These are phyloP conservation scores for Kwoniella botswanensis DNA, from an alignment of 768 basidiomycete species.

Conservation along the genomic window DNA sequence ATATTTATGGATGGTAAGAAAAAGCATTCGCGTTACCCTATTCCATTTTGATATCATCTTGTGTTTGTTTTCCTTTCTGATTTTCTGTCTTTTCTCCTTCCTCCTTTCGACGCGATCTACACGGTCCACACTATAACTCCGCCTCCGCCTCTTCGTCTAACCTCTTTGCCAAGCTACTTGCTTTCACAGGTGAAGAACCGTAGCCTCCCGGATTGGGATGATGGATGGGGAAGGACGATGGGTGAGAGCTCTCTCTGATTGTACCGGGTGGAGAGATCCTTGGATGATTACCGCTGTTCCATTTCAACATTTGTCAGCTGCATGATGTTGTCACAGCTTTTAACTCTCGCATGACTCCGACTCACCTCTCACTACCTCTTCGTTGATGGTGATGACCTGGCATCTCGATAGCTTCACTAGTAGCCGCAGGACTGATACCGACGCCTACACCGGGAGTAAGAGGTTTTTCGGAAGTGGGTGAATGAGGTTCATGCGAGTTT, in stretches of 20 bases:
- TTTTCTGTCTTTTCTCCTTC: background rate
- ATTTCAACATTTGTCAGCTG: background rate
- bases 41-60: background rate
- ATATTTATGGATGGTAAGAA: no score
- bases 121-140: background rate
- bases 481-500: conserved; percentile 15
- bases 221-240: conserved; percentile 47
- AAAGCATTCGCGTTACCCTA: no score
- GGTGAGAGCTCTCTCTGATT: conserved; percentile 32
- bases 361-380: conserved; percentile 47
- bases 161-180: conserved; percentile 41
- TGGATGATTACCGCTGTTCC: conserved; percentile 25
- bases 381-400: conserved; percentile 28
- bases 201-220: conserved; percentile 33
- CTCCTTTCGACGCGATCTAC: background rate
- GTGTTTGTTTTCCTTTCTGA: background rate
- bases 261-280: conserved; percentile 46
- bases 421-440: conserved; percentile 50
- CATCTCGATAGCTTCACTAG: conserved; percentile 50
- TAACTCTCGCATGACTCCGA: background rate
- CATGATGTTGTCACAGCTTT: background rate
- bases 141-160: conserved; percentile 44
- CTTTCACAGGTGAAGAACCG: conserved; percentile 52
- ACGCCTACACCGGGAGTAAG: conserved; percentile 39
- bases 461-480: conserved; percentile 18